Conservation (phyloP, 2,329 filamentous ascomycete genomes). For the Cladophialophora bantiana region DNA sequence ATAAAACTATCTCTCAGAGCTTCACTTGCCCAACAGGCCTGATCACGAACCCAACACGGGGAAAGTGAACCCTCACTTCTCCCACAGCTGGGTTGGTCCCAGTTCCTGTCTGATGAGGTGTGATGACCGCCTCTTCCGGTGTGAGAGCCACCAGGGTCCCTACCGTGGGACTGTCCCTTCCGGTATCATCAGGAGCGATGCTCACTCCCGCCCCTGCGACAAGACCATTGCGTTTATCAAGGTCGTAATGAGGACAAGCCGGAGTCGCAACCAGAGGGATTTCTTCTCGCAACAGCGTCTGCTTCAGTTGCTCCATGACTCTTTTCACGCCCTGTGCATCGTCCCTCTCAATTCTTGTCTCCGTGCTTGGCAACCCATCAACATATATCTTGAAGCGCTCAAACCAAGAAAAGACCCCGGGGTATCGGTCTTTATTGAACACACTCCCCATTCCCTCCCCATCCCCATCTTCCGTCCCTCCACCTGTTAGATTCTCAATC, state of each 20-base stretch:
- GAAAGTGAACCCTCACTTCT: slow-evolving; percentile 31
- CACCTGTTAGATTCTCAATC: slow-evolving; percentile 33
- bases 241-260: slow-evolving; percentile 13
- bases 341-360: slow-evolving; percentile 31
- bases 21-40: slow-evolving; percentile 14
- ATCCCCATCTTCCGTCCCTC: slow-evolving; percentile 28
- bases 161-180: slow-evolving; percentile 31
- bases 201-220: slow-evolving; percentile 27
- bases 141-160: slow-evolving; percentile 33
- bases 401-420: slow-evolving; percentile 34
- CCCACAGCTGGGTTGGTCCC: slow-evolving; percentile 16
- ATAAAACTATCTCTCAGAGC: slow-evolving; percentile 7
- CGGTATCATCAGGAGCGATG: slow-evolving; percentile 39
- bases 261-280: slow-evolving; percentile 34
- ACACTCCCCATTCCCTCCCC: slow-evolving; percentile 30
- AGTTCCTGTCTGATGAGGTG: slow-evolving; percentile 17
- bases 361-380: slow-evolving; percentile 25
- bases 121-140: slow-evolving; percentile 37
- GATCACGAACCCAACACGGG: slow-evolving; percentile 30
- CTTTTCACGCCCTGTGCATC: slow-evolving; percentile 22
- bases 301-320: slow-evolving; percentile 48
- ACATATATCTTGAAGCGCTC: slow-evolving; percentile 29
- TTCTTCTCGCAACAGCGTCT: slow-evolving; percentile 49
- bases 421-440: slow-evolving; percentile 36
- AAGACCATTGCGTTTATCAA: slow-evolving; percentile 36